phyloP scores from a whole-genome alignment of 2,329 filamentous ascomycete species.

The Aspergillus japonicus region DNA sequence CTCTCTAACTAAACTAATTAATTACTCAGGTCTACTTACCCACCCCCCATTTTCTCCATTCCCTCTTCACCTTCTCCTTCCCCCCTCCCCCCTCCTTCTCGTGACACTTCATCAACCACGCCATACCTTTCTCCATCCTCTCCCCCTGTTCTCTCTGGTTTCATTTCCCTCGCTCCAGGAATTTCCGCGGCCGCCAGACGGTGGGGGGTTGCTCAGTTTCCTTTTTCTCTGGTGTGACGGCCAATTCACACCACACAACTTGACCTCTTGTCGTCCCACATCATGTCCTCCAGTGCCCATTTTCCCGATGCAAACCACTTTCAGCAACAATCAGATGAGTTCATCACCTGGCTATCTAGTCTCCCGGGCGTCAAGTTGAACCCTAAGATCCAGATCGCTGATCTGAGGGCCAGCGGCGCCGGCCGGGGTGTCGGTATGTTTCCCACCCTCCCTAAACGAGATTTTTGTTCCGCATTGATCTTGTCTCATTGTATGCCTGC shows the following conservation, averaged over 20 bases:
- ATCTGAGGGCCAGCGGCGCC: conserved; percentile 56
- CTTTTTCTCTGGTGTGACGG: conserved; percentile 12
- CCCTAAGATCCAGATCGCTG: conserved; percentile 57
- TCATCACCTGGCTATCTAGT: conserved; percentile 57
- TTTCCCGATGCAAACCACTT: conserved; percentile 41
- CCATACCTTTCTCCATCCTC: neutral
- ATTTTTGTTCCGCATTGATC: conserved; percentile 18
- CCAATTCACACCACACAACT: conserved; percentile 12
- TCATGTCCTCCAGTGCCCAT: conserved; percentile 38
- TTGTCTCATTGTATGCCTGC: conserved; percentile 13
- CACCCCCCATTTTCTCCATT: conserved; percentile 14
- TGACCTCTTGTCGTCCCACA: conserved; percentile 13
- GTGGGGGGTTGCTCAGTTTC: conserved; percentile 5
- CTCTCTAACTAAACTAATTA: no score
- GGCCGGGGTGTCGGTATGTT: conserved; percentile 64
- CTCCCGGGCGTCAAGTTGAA: conserved; percentile 55
- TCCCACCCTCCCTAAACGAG: conserved; percentile 20
- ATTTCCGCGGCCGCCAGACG: neutral
- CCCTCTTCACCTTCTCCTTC: neutral
- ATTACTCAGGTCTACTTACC: conserved; percentile 11
- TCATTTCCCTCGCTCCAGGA: conserved; percentile 4
- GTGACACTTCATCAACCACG: neutral
- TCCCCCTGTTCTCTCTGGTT: conserved; percentile 6
- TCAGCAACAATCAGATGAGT: conserved; percentile 49
- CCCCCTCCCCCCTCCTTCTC: neutral